Evolutionary conservation across 495 filamentous ascomycete genomes (phyloP).

Genomic region (Penicillium cosmopolitanum): DNA sequence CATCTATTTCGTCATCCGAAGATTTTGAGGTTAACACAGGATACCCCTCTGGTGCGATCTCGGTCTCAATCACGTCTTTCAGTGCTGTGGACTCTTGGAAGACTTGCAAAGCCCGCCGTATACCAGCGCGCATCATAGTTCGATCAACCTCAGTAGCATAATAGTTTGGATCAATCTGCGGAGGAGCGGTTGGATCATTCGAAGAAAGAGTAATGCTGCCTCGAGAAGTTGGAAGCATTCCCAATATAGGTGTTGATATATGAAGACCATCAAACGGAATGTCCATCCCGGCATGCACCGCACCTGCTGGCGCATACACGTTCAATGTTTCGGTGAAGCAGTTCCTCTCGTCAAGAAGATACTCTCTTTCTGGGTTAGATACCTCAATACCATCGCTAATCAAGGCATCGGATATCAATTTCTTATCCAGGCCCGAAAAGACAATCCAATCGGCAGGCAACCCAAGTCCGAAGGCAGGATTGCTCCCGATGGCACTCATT

Average conservation of each 20-base stretch:
- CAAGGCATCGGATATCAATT: slow-evolving; percentile 32
- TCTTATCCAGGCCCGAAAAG: slow-evolving; percentile 17
- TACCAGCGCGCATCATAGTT: slow-evolving; percentile 25
- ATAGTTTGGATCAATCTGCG: slow-evolving; percentile 49
- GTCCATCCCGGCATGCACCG: slow-evolving; percentile 13
- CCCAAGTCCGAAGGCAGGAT: slow-evolving; percentile 35
- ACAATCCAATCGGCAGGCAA: slow-evolving; percentile 31
- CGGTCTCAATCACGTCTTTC: slow-evolving; percentile 23
- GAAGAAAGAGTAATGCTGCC: slow-evolving; percentile 46
- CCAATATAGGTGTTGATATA: slow-evolving; percentile 37
- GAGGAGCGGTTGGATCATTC: slow-evolving; percentile 28
- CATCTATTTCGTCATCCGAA: slow-evolving; percentile 37
- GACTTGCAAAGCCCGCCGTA: slow-evolving; percentile 17
- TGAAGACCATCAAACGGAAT: slow-evolving; percentile 42
- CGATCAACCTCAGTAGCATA: slow-evolving; percentile 42
- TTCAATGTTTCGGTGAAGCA: slow-evolving; percentile 26
- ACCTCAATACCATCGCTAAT: slow-evolving; percentile 28
- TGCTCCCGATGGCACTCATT: slow-evolving; percentile 26
- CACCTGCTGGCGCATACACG: slow-evolving; percentile 34
- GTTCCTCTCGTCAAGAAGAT: slow-evolving; percentile 10
- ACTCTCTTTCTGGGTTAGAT: slow-evolving; percentile 18
- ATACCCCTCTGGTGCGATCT: slow-evolving; percentile 24
- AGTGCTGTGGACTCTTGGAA: slow-evolving; percentile 25
- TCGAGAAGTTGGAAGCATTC: slow-evolving; percentile 41
- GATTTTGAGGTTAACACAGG: slow-evolving; percentile 23